Base-by-base conservation (phyloP, 176 grass and related monocot genomes). In the Ampelocalamus luodianensis region DNA sequence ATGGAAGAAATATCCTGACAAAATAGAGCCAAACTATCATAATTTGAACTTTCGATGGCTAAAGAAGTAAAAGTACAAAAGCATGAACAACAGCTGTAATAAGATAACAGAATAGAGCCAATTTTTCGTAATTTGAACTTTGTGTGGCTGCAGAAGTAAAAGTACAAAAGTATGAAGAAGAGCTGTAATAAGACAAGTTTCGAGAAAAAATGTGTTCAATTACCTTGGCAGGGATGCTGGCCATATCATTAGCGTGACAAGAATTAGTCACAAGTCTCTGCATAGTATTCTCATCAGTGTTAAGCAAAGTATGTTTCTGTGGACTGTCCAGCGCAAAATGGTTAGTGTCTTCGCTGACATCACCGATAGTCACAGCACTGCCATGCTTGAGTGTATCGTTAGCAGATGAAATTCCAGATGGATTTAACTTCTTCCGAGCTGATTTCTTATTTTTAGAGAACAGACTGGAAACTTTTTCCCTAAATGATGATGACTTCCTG, bases 361-460 rank as follows among this genome's bases (percentile, higher is more conserved):
- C 77, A 82, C 58, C 53, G 53, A 9, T 37, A 83, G 48, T 5
- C 65, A 81, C 40, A 42, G 58, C 23, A 46, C 24, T 49, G 71
- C 27, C 72, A 83, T 78, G 63, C 36, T 48, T 72, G 51, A 82
- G 51, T 9, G 85, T 50, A 72, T 78, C 78, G 24, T 83, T 82
- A 55, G n/a, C 43, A 63, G 68, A 74, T 0, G 4, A 43, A 58
- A 17, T 69, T 70, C 27, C 68, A 67, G 65, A 86, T 74, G 40
- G 79, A 81, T 66, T 60, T 73, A 74, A 65, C 23, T 92, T 86
- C 79, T 82, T 70, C 49, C 22, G 51, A 38, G 20, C 29, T 23
- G 68, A 69, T 88, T 94, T 99, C 84, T 88, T 94, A 83, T 72
- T 92, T 84, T 71, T 94, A 68, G 89, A 96, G 60, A 99, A 99